Percentiles rank a stretch among this genome's conserved stretches.
These are phyloP conservation scores for Cryptococcus jaspeensis DNA, from an alignment of 1,284 basidiomycete species.

Conservation along the genomic window DNA sequence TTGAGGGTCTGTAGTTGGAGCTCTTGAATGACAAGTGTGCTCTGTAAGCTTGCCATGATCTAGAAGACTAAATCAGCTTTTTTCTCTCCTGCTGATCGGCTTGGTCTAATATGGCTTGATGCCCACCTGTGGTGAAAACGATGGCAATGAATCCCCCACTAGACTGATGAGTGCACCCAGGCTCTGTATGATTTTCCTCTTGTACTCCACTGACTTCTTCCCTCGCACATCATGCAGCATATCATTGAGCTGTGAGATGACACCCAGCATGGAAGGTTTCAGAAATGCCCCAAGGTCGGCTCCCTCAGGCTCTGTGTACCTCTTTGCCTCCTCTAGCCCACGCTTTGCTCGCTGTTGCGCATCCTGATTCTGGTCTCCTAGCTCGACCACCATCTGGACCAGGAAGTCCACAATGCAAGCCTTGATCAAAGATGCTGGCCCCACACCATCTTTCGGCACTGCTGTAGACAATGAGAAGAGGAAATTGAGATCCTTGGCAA, in stretches of 20 bases:
- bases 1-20: slow-evolving; percentile 75
- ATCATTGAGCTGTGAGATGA: slow-evolving; percentile 77
- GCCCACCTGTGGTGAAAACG: slow-evolving; percentile 78
- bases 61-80: slow-evolving; percentile 43
- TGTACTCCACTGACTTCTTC: slow-evolving; percentile 65
- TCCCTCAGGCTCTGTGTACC: slow-evolving; percentile 17
- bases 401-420: slow-evolving; percentile 67
- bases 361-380: slow-evolving; percentile 64
- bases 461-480: slow-evolving; percentile 42
- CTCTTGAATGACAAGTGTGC: slow-evolving; percentile 67
- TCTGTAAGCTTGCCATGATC: slow-evolving; percentile 97
- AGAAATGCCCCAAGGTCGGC: slow-evolving; percentile 62
- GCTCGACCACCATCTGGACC: slow-evolving; percentile 68
- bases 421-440: slow-evolving; percentile 52
- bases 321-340: slow-evolving; percentile 62
- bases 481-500: slow-evolving; percentile 62
- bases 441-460: slow-evolving; percentile 8
- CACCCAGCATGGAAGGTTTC: slow-evolving; percentile 71
- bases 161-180: slow-evolving; percentile 70
- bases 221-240: slow-evolving; percentile 76
- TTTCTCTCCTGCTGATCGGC: too few species aligned
- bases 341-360: slow-evolving; percentile 56
- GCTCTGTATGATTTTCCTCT: slow-evolving; percentile 74
- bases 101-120: neutral
- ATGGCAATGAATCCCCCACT: slow-evolving; percentile 69